These are phyloP conservation scores for Hyphopichia burtonii DNA, from an alignment of 1,139 yeast genomes.

Conservation along the genomic window DNA sequence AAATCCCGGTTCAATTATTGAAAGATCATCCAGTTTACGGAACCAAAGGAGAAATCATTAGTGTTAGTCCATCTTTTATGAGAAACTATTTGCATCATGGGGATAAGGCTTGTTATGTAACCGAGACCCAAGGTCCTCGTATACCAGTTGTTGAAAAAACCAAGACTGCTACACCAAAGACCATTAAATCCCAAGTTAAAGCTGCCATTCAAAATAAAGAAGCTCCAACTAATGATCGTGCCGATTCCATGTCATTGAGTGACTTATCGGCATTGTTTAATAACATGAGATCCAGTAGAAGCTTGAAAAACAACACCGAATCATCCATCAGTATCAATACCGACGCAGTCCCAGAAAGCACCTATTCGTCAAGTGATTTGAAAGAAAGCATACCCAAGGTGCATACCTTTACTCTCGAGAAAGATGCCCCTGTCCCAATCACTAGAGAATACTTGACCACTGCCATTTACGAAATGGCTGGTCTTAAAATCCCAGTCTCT, in stretches of 20 bases:
- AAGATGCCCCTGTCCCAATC: slow-evolving; percentile 23
- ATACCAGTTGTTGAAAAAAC: slow-evolving; percentile 57
- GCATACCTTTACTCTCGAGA: slow-evolving; percentile 18
- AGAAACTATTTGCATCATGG: slow-evolving; percentile 68
- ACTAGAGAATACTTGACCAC: slow-evolving; percentile 23
- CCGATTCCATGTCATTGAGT: slow-evolving; percentile 36
- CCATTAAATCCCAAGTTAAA: not conserved
- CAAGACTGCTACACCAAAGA: not conserved
- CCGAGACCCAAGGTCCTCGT: slow-evolving; percentile 52
- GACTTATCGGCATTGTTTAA: slow-evolving; percentile 40
- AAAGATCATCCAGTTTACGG: slow-evolving; percentile 64
- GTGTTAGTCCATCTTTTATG: slow-evolving; percentile 83
- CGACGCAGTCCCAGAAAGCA: slow-evolving; percentile 6
- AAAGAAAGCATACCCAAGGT: slow-evolving; percentile 30
- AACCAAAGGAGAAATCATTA: slow-evolving; percentile 66
- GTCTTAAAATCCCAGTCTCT: slow-evolving; percentile 26
- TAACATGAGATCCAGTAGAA: slow-evolving; percentile 17
- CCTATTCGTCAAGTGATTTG: slow-evolving; percentile 23
- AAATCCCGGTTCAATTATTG: slow-evolving; percentile 69
- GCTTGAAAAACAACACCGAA: slow-evolving; percentile 1
- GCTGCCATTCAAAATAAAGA: slow-evolving; percentile 8
- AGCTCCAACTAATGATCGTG: slow-evolving; percentile 4
- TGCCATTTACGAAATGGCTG: slow-evolving; percentile 28
- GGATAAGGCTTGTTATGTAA: slow-evolving; percentile 72
- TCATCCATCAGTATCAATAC: slow-evolving; percentile 2